phyloP scores from a whole-genome alignment of 2,329 filamentous ascomycete genomes.

The Beauveria sp. region DNA sequence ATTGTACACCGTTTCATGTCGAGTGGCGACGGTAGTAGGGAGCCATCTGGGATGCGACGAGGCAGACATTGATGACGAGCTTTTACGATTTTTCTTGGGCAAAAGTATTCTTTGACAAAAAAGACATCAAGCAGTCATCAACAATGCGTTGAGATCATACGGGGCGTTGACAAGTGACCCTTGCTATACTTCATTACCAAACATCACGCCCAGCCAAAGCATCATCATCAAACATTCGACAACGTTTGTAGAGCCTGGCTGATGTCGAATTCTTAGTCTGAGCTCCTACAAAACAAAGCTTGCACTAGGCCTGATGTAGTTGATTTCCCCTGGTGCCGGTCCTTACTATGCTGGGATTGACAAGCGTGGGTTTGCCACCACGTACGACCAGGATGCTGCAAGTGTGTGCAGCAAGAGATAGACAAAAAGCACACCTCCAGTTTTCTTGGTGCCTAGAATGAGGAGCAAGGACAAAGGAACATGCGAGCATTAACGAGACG shows the following conservation, averaged over 20 bases:
- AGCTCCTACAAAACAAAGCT: neutral
- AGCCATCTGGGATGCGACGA: no score
- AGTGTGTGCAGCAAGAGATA: neutral
- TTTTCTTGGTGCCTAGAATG: neutral
- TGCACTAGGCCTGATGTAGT: neutral
- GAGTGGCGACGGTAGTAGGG: no score
- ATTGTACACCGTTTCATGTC: no score
- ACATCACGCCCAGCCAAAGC: neutral
- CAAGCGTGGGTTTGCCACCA: neutral
- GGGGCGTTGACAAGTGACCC: no score
- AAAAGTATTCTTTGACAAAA: no score
- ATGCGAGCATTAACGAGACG: neutral
- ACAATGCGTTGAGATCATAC: no score
- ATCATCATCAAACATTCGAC: neutral
- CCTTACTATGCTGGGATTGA: neutral
- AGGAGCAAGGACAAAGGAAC: neutral
- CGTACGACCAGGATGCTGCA: neutral
- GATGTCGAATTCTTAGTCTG: neutral
- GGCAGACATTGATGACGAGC: no score
- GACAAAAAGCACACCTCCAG: neutral
- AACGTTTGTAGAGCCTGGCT: neutral
- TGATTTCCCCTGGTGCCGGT: neutral
- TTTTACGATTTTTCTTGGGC: no score
- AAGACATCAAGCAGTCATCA: no score
- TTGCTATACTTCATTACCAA: no score